Percentiles rank a stretch among this genome's conserved stretches.
These are phyloP conservation scores for Russula earlei DNA, from an alignment of 768 basidiomycete genomes.

Conservation along the genomic window DNA sequence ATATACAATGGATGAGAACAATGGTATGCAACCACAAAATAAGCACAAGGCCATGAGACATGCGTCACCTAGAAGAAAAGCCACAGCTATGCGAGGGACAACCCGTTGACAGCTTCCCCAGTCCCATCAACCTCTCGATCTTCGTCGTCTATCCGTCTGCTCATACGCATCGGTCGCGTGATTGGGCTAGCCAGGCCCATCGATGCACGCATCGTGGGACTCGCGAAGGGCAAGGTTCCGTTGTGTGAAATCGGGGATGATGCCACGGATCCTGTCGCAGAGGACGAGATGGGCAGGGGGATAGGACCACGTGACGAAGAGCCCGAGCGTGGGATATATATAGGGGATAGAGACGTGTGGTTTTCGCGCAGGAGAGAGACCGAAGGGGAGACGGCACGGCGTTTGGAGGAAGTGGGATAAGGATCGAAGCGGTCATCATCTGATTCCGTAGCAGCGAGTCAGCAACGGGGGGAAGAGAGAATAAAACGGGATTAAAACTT, in stretches of 20 bases:
- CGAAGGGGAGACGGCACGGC: slow-evolving; percentile 77
- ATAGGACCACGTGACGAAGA: slow-evolving; percentile 37
- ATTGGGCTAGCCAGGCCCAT: slow-evolving; percentile 72
- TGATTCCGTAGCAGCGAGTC: slow-evolving; percentile 24
- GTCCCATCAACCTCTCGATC: slow-evolving; percentile 71
- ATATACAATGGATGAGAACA: background rate
- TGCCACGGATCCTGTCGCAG: slow-evolving; percentile 51
- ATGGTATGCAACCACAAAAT: background rate
- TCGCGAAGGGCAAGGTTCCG: slow-evolving; percentile 39
- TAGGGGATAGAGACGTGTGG: slow-evolving; percentile 39
- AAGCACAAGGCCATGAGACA: background rate
- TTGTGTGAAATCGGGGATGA: slow-evolving; percentile 61
- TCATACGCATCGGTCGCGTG: slow-evolving; percentile 54
- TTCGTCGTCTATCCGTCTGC: slow-evolving; percentile 41
- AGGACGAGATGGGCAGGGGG: slow-evolving; percentile 55
- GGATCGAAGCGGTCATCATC: slow-evolving; percentile 84
- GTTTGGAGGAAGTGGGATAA: slow-evolving; percentile 67
- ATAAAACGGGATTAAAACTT: slow-evolving; percentile 21
- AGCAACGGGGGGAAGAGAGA: background rate
- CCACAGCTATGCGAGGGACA: slow-evolving; percentile 33
- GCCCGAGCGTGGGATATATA: slow-evolving; percentile 41
- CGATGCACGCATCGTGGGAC: slow-evolving; percentile 64
- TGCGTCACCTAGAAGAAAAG: background rate
- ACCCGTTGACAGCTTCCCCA: slow-evolving; percentile 63
- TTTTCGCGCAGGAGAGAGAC: slow-evolving; percentile 56